Percentiles rank a stretch among this genome's conserved stretches.
Evolutionary conservation across 2,329 filamentous ascomycete species (phyloP).

Genomic region (Epicoccum sorghinum): DNA sequence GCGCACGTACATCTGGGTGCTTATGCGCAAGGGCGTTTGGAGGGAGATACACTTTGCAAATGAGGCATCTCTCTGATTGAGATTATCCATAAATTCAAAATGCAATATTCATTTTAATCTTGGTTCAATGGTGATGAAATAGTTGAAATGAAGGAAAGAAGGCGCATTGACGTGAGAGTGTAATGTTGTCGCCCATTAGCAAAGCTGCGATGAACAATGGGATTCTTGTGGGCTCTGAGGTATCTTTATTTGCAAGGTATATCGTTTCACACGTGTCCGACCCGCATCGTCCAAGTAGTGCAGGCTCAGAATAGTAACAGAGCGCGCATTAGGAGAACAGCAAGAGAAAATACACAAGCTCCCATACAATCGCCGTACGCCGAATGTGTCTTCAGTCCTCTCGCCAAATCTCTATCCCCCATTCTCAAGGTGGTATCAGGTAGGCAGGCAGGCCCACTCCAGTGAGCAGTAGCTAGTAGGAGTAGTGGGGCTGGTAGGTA

Average conservation of each 20-base stretch:
- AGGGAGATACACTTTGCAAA: not conserved
- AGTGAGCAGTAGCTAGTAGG: not conserved
- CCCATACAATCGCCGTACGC: slow-evolving; percentile 29
- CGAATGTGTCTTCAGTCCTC: not conserved
- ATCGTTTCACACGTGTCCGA: slow-evolving; percentile 11
- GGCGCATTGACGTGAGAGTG: too few relatives aligned
- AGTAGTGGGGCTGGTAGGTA: too few relatives aligned
- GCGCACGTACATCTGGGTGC: not conserved
- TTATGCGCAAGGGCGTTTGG: not conserved
- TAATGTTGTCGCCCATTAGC: too few relatives aligned
- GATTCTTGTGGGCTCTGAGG: not conserved
- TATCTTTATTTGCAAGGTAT: slow-evolving; percentile 24
- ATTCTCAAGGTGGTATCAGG: not conserved
- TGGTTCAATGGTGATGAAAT: too few relatives aligned
- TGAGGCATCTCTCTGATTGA: not conserved
- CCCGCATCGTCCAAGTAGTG: not conserved
- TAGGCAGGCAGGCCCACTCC: not conserved
- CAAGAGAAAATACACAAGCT: slow-evolving; percentile 8
- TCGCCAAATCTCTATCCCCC: not conserved
- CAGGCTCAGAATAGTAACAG: not conserved
- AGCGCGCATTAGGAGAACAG: not conserved
- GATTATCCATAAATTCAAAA: not conserved
- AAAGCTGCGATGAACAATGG: not conserved
- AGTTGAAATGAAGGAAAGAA: too few relatives aligned
- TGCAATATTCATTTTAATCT: not conserved